Evolutionary conservation across 2,329 filamentous ascomycete species (phyloP).

Genomic region (Shiraia bambusicola): DNA sequence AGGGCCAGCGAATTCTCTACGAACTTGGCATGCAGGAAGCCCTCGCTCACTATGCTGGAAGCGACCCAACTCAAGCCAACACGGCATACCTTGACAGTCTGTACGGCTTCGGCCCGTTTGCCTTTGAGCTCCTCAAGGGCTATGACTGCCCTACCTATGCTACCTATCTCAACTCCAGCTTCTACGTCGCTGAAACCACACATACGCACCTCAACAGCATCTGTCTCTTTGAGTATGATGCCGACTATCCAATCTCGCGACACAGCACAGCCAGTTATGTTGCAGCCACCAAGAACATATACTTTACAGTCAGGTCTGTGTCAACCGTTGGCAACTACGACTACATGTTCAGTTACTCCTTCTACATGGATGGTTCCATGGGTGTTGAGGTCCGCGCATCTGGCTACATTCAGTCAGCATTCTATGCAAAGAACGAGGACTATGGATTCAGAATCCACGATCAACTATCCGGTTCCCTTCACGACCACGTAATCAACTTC

Average conservation of each 20-base stretch:
- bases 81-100: conserved; percentile 51
- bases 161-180: conserved; percentile 52
- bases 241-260: conserved; percentile 28
- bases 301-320: conserved; percentile 32
- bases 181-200: conserved; percentile 48
- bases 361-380: conserved; percentile 18
- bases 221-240: conserved; percentile 41
- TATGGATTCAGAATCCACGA: conserved; percentile 43
- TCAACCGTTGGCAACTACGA: conserved; percentile 6
- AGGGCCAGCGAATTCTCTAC: conserved; percentile 55
- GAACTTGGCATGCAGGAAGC: conserved; percentile 56
- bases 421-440: conserved; percentile 20
- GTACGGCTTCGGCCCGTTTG: conserved; percentile 52
- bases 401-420: conserved; percentile 20
- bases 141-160: conserved; percentile 56
- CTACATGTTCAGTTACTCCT: conserved; percentile 9
- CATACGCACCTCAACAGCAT: conserved; percentile 54
- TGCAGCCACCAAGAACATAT: conserved; percentile 23
- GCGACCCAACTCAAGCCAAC: conserved; percentile 48
- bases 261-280: conserved; percentile 23
- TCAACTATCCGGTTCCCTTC: conserved; percentile 33
- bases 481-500: conserved; percentile 43
- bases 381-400: conserved; percentile 18
- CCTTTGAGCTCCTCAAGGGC: conserved; percentile 45
- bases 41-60: conserved; percentile 51